Percentiles rank a stretch among this genome's conserved stretches.
phyloP scores from a whole-genome alignment of 2,329 filamentous ascomycete genomes.

The Aspergillus arachidicola region DNA sequence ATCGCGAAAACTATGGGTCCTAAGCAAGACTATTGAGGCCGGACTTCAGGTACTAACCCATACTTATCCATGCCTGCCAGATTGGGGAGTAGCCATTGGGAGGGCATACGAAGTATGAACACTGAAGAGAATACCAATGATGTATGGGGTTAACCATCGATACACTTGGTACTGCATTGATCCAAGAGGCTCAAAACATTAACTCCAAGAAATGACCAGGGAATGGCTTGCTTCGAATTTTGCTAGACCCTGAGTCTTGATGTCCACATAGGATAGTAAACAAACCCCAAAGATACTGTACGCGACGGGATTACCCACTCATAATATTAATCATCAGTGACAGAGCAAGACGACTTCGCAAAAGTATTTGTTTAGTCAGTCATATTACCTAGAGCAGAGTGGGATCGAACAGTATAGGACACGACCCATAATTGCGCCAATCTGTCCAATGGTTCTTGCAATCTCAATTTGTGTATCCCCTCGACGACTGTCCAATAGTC shows the following conservation, averaged over 20 bases:
- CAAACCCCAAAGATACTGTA: no score
- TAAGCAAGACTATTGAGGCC: not conserved
- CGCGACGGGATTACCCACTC: no score
- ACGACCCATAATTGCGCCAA: not conserved
- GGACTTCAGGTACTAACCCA: not conserved
- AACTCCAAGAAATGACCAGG: not conserved
- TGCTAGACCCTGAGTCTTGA: not conserved
- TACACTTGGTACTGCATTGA: not conserved
- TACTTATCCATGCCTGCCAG: not conserved
- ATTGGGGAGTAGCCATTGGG: not conserved
- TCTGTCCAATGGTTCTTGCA: not conserved
- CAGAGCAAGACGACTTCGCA: not conserved
- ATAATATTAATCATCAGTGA: not conserved
- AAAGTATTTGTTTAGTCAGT: not conserved
- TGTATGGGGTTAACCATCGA: not conserved
- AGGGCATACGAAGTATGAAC: not conserved
- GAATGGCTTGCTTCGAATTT: not conserved
- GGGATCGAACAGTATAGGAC: not conserved
- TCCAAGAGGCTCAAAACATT: not conserved
- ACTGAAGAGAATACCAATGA: not conserved
- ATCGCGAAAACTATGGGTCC: slow-evolving; percentile 3
- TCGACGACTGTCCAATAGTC: not conserved
- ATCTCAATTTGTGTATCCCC: not conserved
- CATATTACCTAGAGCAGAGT: not conserved
- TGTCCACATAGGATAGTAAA: not conserved